Evolutionary conservation across 352 stramenopile species (phyloP).

Genomic region (Phytophthora hibernalis): DNA sequence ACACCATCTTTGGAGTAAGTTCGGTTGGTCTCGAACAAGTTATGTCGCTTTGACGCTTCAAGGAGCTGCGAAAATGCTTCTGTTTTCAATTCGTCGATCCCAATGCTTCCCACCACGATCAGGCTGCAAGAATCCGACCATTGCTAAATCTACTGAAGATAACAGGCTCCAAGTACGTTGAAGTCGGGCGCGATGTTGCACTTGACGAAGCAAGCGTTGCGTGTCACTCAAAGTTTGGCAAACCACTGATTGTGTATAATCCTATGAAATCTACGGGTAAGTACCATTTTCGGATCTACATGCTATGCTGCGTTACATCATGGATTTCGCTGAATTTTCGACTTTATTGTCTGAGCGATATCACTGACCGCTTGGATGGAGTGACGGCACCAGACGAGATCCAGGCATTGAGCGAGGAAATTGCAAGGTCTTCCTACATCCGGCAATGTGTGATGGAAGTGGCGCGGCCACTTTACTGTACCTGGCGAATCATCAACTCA

Average conservation of each 20-base stretch:
- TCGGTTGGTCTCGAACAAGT: conserved; percentile 17
- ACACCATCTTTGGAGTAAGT: conserved; percentile 11
- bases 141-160: conserved; percentile 3
- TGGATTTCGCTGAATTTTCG: conserved; percentile 38
- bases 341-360: conserved; percentile 29
- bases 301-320: conserved; percentile 29
- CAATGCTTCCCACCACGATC: background rate
- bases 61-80: conserved; percentile 24
- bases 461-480: conserved; percentile 17
- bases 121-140: background rate
- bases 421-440: background rate
- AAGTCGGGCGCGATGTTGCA: conserved; percentile 4
- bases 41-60: conserved; percentile 31
- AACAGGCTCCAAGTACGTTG: conserved; percentile 5
- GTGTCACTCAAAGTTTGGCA: conserved; percentile 7
- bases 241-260: conserved; percentile 9
- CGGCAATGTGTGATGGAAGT: conserved; percentile 39
- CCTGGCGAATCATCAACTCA: conserved; percentile 32
- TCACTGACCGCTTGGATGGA: conserved; percentile 22
- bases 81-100: conserved; percentile 22
- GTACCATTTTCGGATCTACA: conserved; percentile 43
- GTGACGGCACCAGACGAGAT: background rate
- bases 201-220: conserved; percentile 19
- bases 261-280: conserved; percentile 22
- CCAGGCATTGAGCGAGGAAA: conserved; percentile 5